These are phyloP conservation scores for Corymbia maculata DNA, from an alignment of 345 rosid species.

Conservation along the genomic window DNA sequence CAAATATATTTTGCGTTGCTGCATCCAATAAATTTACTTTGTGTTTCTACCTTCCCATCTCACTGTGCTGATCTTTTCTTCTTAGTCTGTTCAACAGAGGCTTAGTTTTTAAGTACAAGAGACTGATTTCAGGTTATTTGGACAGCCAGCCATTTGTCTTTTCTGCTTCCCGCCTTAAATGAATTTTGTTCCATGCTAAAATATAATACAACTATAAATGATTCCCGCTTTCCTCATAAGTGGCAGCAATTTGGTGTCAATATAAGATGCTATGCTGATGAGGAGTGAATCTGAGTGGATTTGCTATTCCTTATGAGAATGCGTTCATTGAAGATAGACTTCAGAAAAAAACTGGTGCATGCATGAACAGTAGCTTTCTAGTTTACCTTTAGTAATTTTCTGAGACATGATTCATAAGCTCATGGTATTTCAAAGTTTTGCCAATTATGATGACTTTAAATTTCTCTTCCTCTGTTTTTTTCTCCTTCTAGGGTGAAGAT, in stretches of 20 bases:
- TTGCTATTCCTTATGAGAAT: not conserved
- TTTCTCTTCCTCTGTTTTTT: not conserved
- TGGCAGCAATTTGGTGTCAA: not conserved
- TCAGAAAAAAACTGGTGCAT: not conserved
- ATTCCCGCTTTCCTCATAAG: not conserved
- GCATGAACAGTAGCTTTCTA: not conserved
- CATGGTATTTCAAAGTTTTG: not conserved
- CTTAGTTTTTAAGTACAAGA: not conserved
- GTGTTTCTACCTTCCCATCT: not conserved
- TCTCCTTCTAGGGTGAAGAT: conserved; percentile 71
- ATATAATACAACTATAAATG: not conserved
- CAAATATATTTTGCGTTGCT: not conserved
- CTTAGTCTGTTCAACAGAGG: not conserved
- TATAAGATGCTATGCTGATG: not conserved
- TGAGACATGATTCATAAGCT: not conserved
- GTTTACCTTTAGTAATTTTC: not conserved
- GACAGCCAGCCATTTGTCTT: not conserved
- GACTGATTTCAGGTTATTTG: not conserved
- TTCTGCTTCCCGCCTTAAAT: not conserved
- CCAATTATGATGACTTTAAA: not conserved
- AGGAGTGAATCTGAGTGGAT: not conserved
- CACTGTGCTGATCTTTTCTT: not conserved
- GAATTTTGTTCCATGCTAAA: not conserved
- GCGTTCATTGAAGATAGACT: not conserved
- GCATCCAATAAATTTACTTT: not conserved